Evolutionary conservation across 2,329 filamentous ascomycete genomes (phyloP), one percentile per base, ranked within the genome.

Genomic region (Diaporthe caulivora): DNA sequence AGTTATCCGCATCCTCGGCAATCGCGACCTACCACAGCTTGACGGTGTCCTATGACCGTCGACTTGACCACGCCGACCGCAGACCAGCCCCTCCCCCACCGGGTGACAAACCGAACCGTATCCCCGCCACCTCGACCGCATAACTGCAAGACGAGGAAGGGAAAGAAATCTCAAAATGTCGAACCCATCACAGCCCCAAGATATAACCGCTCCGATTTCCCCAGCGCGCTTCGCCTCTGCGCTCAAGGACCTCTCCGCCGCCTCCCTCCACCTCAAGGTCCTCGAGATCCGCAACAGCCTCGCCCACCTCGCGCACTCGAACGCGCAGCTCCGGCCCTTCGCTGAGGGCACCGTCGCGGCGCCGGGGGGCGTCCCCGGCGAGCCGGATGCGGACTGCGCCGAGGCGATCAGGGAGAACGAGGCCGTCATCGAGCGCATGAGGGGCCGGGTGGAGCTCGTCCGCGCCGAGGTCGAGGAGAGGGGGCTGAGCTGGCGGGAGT

Each of bases 201-300:
- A 72, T 18, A 54, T 68, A 17, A 58, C 69, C n/a, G 31, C 81
- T 15, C 92, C 92, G 73, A 94, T 94, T 80, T 83, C 87, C 58
- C 85, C 90, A 34, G 81, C 85, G 24, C 89, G 88, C 80, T 94
- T 94, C 84, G 90, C 91, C 79, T 85, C 86, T 75, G 93, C 93
- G 31, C 87, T 95, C 77, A 85, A 87, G 76, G 89, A 92, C 74
- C 90, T 95, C 72, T 89, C 92, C 53, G 81, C 92, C 76, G 87
- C 89, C 75, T 88, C 88, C 72, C 91, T 95, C 9, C 91, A 93
- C 83, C 87, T 93, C 82, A 95, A 95, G 83, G 89, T 92, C 74
- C 89, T 93, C 80, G 94, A 95, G 82, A 87, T 95, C 75, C 90
- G 90, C 80, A 95, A 95, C 87, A 90, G 87, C 78, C 92, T 95